Evolutionary conservation across 2,329 filamentous ascomycete genomes (phyloP).

Genomic region (Cyphellophora attinorum): DNA sequence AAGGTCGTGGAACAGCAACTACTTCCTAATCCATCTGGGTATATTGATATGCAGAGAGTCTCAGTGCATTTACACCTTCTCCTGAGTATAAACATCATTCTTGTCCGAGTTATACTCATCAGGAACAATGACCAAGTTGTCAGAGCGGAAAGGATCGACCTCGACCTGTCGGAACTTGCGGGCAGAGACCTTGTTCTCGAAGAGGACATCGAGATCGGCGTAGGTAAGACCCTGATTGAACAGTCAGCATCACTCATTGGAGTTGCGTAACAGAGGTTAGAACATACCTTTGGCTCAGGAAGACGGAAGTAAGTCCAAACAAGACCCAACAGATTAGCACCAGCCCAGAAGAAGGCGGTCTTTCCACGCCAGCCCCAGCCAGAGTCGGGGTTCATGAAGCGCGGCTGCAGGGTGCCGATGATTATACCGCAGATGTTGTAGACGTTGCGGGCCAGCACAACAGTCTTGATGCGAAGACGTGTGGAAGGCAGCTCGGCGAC

Average conservation of each 20-base stretch:
- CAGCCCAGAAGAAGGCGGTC: slow-evolving; percentile 34
- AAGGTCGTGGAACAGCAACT: too few species aligned
- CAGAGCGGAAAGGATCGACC: slow-evolving; percentile 19
- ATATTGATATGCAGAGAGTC: too few species aligned
- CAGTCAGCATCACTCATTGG: neutral
- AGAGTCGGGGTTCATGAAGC: slow-evolving; percentile 25
- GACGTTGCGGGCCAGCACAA: slow-evolving; percentile 41
- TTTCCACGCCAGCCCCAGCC: slow-evolving; percentile 28
- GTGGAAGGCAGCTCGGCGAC: slow-evolving; percentile 46
- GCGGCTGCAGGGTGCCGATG: slow-evolving; percentile 24
- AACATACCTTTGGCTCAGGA: slow-evolving; percentile 27
- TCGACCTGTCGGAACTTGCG: slow-evolving; percentile 27
- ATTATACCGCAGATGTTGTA: slow-evolving; percentile 38
- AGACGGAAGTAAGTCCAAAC: slow-evolving; percentile 35
- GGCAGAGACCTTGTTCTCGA: slow-evolving; percentile 29
- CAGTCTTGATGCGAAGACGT: slow-evolving; percentile 45
- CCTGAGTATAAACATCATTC: neutral
- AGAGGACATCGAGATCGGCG: slow-evolving; percentile 33
- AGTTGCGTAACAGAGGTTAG: slow-evolving; percentile 43
- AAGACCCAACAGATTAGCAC: slow-evolving; percentile 23
- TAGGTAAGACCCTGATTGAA: slow-evolving; percentile 24
- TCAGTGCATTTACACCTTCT: slow-evolving; percentile 1
- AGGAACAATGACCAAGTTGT: slow-evolving; percentile 16
- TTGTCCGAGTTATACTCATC: slow-evolving; percentile 11
- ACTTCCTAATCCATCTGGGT: too few species aligned